A percentile compares a stretch with the other conserved stretches of the same genome.
phyloP scores from a whole-genome alignment of 2,329 filamentous ascomycete genomes.

The Eutypa lata region DNA sequence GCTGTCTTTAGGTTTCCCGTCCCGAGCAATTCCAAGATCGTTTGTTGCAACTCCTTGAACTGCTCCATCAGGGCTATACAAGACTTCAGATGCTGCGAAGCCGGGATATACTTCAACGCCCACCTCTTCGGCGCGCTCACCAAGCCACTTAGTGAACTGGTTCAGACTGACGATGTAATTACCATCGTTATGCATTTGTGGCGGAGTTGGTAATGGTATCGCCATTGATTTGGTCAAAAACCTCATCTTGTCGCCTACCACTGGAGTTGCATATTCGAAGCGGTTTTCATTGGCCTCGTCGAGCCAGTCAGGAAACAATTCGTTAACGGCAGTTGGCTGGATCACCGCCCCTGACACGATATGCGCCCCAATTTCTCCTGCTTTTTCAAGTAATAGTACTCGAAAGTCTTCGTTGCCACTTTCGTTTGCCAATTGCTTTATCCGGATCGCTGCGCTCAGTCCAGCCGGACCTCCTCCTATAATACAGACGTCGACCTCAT shows the following conservation, averaged over 20 bases:
- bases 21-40: conserved; percentile 78
- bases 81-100: conserved; percentile 88
- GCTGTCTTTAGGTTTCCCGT: conserved; percentile 80
- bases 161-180: conserved; percentile 98
- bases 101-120: conserved; percentile 96
- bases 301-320: conserved; percentile 92
- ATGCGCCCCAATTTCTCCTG: conserved; percentile 90
- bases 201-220: conserved; percentile 80
- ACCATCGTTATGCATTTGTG: conserved; percentile 97
- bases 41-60: conserved; percentile 96
- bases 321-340: conserved; percentile 81
- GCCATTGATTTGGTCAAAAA: conserved; percentile 81
- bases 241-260: conserved; percentile 82
- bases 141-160: conserved; percentile 93
- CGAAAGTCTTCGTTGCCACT: conserved; percentile 95
- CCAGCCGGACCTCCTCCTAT: conserved; percentile 94
- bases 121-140: conserved; percentile 91
- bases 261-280: conserved; percentile 84
- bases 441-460: conserved; percentile 84
- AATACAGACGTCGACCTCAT: conserved; percentile 95
- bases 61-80: conserved; percentile 82
- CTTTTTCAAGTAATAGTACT: conserved; percentile 90
- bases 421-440: conserved; percentile 94
- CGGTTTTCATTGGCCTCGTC: conserved; percentile 81
- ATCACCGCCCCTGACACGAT: conserved; percentile 95